Conservation (phyloP, 2,329 filamentous ascomycete genomes). For the Hypoxylon sp. region DNA sequence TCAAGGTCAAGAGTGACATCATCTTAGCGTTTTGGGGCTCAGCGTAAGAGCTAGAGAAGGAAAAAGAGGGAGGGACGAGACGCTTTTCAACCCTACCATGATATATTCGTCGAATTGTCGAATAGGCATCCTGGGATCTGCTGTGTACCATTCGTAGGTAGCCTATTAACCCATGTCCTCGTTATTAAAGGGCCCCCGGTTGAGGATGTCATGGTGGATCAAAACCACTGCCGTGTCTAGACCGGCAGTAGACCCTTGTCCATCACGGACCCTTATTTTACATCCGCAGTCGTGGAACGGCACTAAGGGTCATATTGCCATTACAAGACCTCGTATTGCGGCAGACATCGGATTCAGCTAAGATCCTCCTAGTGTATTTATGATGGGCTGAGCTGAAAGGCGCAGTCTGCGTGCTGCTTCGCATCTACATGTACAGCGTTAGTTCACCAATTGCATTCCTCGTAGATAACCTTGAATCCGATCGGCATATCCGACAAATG, state of each 20-base stretch:
- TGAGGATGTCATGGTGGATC: conserved; percentile 14
- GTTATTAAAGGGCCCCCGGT: conserved; percentile 10
- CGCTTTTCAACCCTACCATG: conserved; percentile 11
- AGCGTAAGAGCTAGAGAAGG: background rate
- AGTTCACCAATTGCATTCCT: background rate
- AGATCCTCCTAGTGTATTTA: background rate
- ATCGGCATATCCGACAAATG: background rate
- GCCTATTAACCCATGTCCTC: conserved; percentile 32
- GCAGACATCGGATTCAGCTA: conserved; percentile 22
- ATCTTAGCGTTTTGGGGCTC: conserved; percentile 30
- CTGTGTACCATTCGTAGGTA: conserved; percentile 25
- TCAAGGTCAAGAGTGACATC: conserved; percentile 35
- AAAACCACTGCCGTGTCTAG: conserved; percentile 12
- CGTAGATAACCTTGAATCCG: background rate
- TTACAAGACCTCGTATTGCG: conserved; percentile 19
- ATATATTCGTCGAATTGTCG: conserved; percentile 20
- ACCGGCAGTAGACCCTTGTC: conserved; percentile 17
- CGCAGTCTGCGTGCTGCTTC: background rate
- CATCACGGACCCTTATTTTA: conserved; percentile 15
- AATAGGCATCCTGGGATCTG: conserved; percentile 5
- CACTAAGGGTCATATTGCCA: conserved; percentile 5
- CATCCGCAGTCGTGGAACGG: conserved; percentile 4
- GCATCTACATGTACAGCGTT: background rate
- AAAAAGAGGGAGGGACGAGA: background rate
- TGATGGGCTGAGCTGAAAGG: background rate